Evolutionary conservation across 768 basidiomycete species (phyloP), one percentile per base, ranked within the genome.

Genomic region (Lactarius vividus): DNA sequence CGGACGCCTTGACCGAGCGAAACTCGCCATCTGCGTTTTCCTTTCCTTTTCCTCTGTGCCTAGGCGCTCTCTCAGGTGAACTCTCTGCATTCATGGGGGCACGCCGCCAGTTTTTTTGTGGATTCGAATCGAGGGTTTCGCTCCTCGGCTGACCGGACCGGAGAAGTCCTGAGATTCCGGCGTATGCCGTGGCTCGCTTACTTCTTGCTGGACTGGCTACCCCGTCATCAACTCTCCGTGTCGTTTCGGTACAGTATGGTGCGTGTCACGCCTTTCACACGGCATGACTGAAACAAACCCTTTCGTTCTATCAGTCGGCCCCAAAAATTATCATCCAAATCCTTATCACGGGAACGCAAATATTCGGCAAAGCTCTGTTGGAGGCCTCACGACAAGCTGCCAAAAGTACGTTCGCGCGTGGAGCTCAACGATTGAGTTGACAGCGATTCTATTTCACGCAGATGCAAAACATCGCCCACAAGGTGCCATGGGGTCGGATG

Each of bases 381-480:
- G 95, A 94, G 73, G 97, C 96, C 2, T 93, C 93, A 42, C 82
- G 84, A 71, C 97, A 99, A 76, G 96, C 96, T 13, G 86, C 91
- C 52, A 89, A 93, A 82, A 99, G 97, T 98, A 75, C 72, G 89
- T 77, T 29, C 7, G 0, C 18, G 65, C 35, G 3, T 46, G 33
- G 46, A 37, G 42, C 11, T 16, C 58, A 23, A n/a, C 20, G 31
- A 9, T 29, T 2, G 1, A 10, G 4, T 35, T 20, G 16, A 35
- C n/a, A 0, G 2, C 11, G n/a, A 23, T 26, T 9, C 15, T 31
- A 20, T 37, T 9, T 31, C 29, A 60, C 59, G 8, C 65, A 97
- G 95, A 97, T 82, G 93, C 93, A 59, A 91, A 92, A 73, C 82
- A 88, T 55, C 80, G 86, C 53, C 91, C 95, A 68, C 87, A 91